These are phyloP conservation scores for Haberlea rhodopensis DNA, from an alignment of 257 asterid genomes.

Conservation along the genomic window DNA sequence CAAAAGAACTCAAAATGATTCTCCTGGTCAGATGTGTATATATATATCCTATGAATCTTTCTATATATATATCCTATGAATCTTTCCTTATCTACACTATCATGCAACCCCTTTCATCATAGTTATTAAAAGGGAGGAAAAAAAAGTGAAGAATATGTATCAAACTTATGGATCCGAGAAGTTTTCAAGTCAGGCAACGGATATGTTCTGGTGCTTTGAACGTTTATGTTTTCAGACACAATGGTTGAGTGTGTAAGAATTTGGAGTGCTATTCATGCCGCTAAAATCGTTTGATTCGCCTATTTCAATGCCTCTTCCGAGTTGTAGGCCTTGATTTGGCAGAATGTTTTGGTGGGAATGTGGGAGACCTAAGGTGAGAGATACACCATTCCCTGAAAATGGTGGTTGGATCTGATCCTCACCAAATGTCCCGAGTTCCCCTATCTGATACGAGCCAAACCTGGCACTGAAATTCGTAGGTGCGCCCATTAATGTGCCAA, in stretches of 20 bases:
- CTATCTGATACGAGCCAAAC: slow-evolving; percentile 74
- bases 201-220: too few species aligned
- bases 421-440: slow-evolving; percentile 63
- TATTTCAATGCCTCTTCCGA: slow-evolving; percentile 52
- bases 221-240: too few species aligned
- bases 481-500: slow-evolving; percentile 52
- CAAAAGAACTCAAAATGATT: slow-evolving; percentile 51
- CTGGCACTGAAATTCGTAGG: slow-evolving; percentile 86
- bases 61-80: slow-evolving; percentile 30
- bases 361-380: slow-evolving; percentile 87
- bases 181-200: too few species aligned
- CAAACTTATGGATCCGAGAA: too few species aligned
- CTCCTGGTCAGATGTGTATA: slow-evolving; percentile 48
- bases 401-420: slow-evolving; percentile 66
- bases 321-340: slow-evolving; percentile 52
- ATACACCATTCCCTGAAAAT: slow-evolving; percentile 67
- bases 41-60: slow-evolving; percentile 17
- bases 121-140: slow-evolving; percentile 29
- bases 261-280: slow-evolving; percentile 28
- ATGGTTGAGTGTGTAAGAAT: too few species aligned
- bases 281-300: slow-evolving; percentile 52
- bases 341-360: slow-evolving; percentile 67
- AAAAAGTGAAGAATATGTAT: slow-evolving; percentile 32
- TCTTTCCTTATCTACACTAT: slow-evolving; percentile 50
- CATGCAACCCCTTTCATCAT: slow-evolving; percentile 36